phyloP scores from a whole-genome alignment of 2,329 filamentous ascomycete species.

The Alternaria novae-zelandiae region DNA sequence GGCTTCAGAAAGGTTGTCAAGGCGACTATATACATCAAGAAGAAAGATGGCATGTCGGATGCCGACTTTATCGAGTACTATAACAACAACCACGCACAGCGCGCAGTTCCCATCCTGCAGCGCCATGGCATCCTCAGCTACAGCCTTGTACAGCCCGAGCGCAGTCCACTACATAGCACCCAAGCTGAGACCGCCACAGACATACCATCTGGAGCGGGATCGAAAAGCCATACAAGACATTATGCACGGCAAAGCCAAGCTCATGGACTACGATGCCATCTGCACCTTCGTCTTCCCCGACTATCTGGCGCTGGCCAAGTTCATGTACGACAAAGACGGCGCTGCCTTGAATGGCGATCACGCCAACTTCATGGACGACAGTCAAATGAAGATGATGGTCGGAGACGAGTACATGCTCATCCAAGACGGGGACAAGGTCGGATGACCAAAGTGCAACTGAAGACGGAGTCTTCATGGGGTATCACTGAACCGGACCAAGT shows the following conservation, averaged over 20 bases:
- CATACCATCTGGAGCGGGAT: slow-evolving; percentile 54
- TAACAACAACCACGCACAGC: slow-evolving; percentile 54
- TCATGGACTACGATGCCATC: slow-evolving; percentile 56
- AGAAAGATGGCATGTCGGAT: slow-evolving; percentile 55
- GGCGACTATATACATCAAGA: slow-evolving; percentile 55
- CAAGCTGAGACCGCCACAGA: slow-evolving; percentile 37
- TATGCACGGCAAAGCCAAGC: slow-evolving; percentile 52
- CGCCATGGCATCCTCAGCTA: slow-evolving; percentile 55
- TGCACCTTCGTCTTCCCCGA: slow-evolving; percentile 58
- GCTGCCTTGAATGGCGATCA: slow-evolving; percentile 49
- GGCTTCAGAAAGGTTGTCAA: slow-evolving; percentile 57
- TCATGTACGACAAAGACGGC: slow-evolving; percentile 55
- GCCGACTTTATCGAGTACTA: slow-evolving; percentile 55
- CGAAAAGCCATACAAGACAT: slow-evolving; percentile 54
- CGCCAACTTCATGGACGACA: slow-evolving; percentile 50
- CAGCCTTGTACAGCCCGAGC: slow-evolving; percentile 47
- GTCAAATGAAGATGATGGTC: slow-evolving; percentile 54
- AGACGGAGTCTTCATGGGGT: slow-evolving; percentile 19
- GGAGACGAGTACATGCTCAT: slow-evolving; percentile 54
- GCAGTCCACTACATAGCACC: background rate
- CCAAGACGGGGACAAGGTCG: slow-evolving; percentile 27
- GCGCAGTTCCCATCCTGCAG: slow-evolving; percentile 52
- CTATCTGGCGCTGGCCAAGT: slow-evolving; percentile 54
- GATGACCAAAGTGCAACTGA: slow-evolving; percentile 1
- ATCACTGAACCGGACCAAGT: slow-evolving; percentile 19